Percentiles rank a stretch among this genome's conserved stretches.
Evolutionary conservation across 108 stramenopile genomes (phyloP).

Genomic region (Asterionellopsis glacialis): DNA sequence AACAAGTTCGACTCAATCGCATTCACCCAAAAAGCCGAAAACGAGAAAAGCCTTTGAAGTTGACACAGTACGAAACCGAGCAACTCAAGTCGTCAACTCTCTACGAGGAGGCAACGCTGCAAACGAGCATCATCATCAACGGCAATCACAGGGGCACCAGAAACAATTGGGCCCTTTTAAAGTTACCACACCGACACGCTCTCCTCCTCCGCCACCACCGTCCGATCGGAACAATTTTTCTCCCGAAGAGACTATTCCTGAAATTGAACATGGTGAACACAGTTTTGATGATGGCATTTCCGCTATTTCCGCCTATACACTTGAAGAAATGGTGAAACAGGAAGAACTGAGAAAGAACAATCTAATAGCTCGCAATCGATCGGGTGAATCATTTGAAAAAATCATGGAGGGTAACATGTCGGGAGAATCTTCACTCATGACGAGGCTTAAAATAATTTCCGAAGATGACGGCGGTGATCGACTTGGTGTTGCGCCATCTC

Average conservation of each 20-base stretch:
- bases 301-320: slow-evolving; percentile 61
- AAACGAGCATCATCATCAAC: too few relatives aligned
- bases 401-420: not conserved
- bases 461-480: too few relatives aligned
- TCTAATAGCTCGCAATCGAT: not conserved
- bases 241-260: not conserved
- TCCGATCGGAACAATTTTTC: slow-evolving; percentile 2
- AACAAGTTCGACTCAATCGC: not conserved
- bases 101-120: too few relatives aligned
- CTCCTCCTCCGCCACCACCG: not conserved
- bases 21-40: not conserved
- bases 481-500: too few relatives aligned
- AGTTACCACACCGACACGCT: not conserved
- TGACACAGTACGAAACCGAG: not conserved
- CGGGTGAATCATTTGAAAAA: not conserved
- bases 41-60: not conserved
- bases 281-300: slow-evolving; percentile 79
- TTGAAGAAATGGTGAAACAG: slow-evolving; percentile 60
- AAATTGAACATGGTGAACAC: slow-evolving; percentile 10
- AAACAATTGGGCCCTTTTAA: not conserved
- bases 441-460: too few relatives aligned
- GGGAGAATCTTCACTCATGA: not conserved
- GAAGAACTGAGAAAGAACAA: not conserved
- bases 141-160: not conserved
- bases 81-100: too few relatives aligned